Evolutionary conservation across 306 rosid genomes (phyloP), one percentile per base, ranked within the genome.

Genomic region (Dryas octopetala): DNA sequence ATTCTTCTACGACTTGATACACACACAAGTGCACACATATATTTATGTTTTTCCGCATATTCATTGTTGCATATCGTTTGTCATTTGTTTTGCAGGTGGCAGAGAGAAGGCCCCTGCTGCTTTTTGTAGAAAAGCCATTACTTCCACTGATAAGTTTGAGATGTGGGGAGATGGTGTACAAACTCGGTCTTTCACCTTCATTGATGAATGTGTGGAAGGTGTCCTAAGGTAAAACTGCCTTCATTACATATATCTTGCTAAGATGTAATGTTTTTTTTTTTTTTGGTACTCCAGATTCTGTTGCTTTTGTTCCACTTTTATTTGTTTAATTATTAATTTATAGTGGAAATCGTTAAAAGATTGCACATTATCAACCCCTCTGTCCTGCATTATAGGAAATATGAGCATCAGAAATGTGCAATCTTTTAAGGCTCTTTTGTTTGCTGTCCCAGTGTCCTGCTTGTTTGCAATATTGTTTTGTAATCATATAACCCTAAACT

Each of bases 71-170:
- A 14, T 51, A 51, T 51, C 14, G n/a, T 51, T 51, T 1, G 5
- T 28, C 32, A 10, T 66, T 5, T 70, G 53, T 78, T 63, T 9
- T 86, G 12, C 51, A 95, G 99, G 97, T 78, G 99, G 99, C 52
- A 86, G 99, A 91, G 99, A 95, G 78, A 95, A 95, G 81, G 99
- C 99, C 71, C 98, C 99, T 77, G 99, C 99, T 81, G 99, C 99
- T 9, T 95, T 95, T 79, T 92, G 99, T 73, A 85, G 97, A 11
- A 95, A 95, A 88, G 66, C 97, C 1, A 61, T 86, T 57, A 95
- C 97, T 66, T 81, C 99, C 62, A 78, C 86, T 2, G 96, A 90
- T 57, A 91, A 83, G 75, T 95, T 95, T 83, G 99, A 95, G 91
- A 95, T 92, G 99, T 95, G 99, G 99, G 99, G 99, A 66, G 99